Evolutionary conservation across 2,329 filamentous ascomycete species (phyloP).

Genomic region (Nannizzia gypsea): DNA sequence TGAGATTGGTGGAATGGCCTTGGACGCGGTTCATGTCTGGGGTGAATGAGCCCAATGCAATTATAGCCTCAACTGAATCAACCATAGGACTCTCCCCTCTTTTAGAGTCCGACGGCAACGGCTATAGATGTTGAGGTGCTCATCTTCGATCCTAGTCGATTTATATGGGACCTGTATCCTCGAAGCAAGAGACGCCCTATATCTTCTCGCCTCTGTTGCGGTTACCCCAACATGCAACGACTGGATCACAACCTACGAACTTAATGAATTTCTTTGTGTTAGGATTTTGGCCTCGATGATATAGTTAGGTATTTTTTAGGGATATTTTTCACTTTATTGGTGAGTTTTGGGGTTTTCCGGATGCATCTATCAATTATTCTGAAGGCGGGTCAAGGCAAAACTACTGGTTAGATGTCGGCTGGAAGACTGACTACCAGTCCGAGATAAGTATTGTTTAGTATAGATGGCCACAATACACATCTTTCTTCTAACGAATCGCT

Average conservation of each 20-base stretch:
- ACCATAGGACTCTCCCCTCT: not conserved
- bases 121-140: not conserved
- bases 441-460: not conserved
- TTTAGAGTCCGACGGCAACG: not conserved
- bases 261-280: not conserved
- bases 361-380: too few relatives aligned
- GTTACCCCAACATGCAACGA: not conserved
- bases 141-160: not conserved
- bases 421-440: not conserved
- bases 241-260: not conserved
- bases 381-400: not conserved
- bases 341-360: not conserved
- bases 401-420: not conserved
- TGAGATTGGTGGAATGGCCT: constrained; percentile 16
- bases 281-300: not conserved
- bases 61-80: not conserved
- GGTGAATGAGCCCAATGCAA: constrained; percentile 4
- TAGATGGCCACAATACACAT: not conserved
- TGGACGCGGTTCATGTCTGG: constrained; percentile 12
- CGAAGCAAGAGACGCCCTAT: too few relatives aligned
- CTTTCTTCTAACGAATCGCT: not conserved
- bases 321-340: not conserved
- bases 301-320: not conserved
- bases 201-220: too few relatives aligned
- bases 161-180: not conserved